Evolutionary conservation across 2,329 filamentous ascomycete species (phyloP), one percentile per base, ranked within the genome.

Genomic region (Dactylonectria estremocensis): DNA sequence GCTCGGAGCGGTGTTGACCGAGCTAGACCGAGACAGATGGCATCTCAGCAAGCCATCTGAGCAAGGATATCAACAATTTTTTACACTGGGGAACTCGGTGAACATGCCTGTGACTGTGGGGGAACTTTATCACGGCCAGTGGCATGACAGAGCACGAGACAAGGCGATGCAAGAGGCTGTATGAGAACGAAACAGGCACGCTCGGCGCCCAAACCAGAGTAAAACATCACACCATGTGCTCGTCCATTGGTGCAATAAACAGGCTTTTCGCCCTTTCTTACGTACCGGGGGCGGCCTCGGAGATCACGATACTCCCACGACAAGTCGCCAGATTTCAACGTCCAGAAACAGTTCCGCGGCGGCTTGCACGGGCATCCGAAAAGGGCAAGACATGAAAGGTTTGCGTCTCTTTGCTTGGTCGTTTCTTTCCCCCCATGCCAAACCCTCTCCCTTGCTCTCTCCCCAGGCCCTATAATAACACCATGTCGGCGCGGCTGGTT

Each of bases 281-380:
- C 24, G 46, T 24, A 31, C 16, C 46, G 57, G 53, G 64, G 48
- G 40, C 28, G 35, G 24, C 46, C 54, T 50, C 37, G 33, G 61
- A 67, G 40, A 69, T 60, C 60, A 57, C 57, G 31, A 69, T 33
- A 60, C 43, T 37, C 24, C 45, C 37, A 58, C 49, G 40, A 58
- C 56, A 57, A 61, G 53, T 70, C 69, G 64, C 64, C 71, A 73
- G 69, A 65, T 66, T 28, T 56, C 20, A 40, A 31, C n/a, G 52
- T 62, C 66, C 61, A 61, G 57, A 45, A 40, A 10, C 9, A 46
- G 52, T 46, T 66, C 53, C 43, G 40, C 45, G 46, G 20, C 54
- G 11, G 9, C 37, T 58, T 20, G 28, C 10, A 50, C 45, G 28
- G 46, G 35, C 46, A 64, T 70, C 62, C 62, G 5, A 57, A 61